Base-by-base conservation (phyloP, 768 basidiomycete species). In the Hericium coralloides region DNA sequence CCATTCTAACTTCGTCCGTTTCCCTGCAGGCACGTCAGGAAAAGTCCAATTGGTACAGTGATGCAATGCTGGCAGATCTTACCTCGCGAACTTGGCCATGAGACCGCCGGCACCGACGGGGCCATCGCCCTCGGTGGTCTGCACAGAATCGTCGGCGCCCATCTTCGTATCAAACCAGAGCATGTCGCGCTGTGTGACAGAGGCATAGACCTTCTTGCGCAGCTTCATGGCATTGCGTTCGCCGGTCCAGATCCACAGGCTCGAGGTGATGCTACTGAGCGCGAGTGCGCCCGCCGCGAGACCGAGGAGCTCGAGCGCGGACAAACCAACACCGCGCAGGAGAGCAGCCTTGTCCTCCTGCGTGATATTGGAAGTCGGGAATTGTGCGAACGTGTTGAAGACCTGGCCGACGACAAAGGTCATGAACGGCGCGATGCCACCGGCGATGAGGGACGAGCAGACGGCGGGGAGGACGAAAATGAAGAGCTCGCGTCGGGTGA, bases 41-140 rank as follows among this genome's bases (percentile, higher is more conserved):
- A 26, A 51, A 52, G 37, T 12, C 4, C 5, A 2, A 18, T 31
- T 3, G 6, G 0, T 14, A 14, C n/a, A 12, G 14, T 17, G 48
- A 41, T 38, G 45, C 20, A n/a, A 31, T 31, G 26, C 26, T 31
- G 31, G 31, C 8, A 31, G 18, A 12, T 65, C 68, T 45, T 56
- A 91, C 92, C 84, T 83, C 37, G 88, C 81, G 68, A 97, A 98
- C 66, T 92, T 90, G 55, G 91, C 86, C 93, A 95, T 95, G 47
- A 97, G 75, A 20, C 93, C 94, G 58, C 88, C 92, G 52, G 92
- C 92, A 59, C 91, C 90, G 50, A 85, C 73, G 39, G 81, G 77
- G 23, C 79, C 79, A 43, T 77, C 69, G 36, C 69, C 72, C 37
- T 77, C 74, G 48, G 68, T 65, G 53, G 67, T 61, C 38, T 70